A percentile compares a stretch with the other conserved stretches of the same genome.
Evolutionary conservation across 2,329 filamentous ascomycete genomes (phyloP).

Genomic region (Dendrostoma leiphaemia): DNA sequence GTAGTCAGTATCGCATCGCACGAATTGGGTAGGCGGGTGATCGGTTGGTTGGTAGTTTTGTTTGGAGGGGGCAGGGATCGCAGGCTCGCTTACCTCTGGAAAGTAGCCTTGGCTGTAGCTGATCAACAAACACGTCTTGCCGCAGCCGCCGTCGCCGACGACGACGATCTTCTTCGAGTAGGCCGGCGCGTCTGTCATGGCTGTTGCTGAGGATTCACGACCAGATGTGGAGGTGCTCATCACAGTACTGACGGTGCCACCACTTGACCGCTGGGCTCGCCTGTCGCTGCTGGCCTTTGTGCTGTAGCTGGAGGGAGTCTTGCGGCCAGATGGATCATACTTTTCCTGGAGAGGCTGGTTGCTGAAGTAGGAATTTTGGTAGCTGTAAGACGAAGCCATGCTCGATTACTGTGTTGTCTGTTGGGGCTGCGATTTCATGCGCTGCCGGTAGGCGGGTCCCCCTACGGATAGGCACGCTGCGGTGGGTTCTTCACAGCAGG

Average conservation of each 20-base stretch:
- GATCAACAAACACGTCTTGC: constrained; percentile 97
- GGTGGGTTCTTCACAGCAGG: too few species aligned
- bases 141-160: constrained; percentile 95
- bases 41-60: neutral
- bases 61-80: neutral
- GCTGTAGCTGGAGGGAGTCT: constrained; percentile 14
- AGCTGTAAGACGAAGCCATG: constrained; percentile 53
- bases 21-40: neutral
- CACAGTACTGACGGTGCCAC: constrained; percentile 85
- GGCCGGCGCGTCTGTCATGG: constrained; percentile 83
- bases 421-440: neutral
- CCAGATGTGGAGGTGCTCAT: constrained; percentile 69
- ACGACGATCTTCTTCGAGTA: constrained; percentile 99
- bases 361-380: constrained; percentile 53
- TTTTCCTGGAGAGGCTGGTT: constrained; percentile 36
- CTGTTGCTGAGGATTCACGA: constrained; percentile 75
- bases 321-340: constrained; percentile 31
- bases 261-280: constrained; percentile 68
- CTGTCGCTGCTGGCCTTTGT: constrained; percentile 30
- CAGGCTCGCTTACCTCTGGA: constrained; percentile 71
- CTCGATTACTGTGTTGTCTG: constrained; percentile 14
- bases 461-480: too few species aligned
- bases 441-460: constrained; percentile 20
- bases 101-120: constrained; percentile 99
- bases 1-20: neutral